Evolutionary conservation across 306 rosid genomes (phyloP), one percentile per base, ranked within the genome.

Genomic region (Fragaria nilgerrensis): DNA sequence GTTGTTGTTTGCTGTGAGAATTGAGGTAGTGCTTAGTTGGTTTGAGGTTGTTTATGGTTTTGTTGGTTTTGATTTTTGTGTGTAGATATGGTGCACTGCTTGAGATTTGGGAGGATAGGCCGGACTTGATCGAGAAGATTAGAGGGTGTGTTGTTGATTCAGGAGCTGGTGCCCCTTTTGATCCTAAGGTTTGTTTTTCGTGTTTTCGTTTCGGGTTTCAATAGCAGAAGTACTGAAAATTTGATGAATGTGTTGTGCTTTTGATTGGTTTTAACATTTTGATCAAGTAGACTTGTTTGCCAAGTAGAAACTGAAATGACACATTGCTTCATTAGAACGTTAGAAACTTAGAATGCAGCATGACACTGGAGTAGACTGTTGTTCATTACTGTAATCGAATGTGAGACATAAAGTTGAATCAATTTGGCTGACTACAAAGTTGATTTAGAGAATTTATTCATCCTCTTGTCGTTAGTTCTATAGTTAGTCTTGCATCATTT

Each of bases 131-230:
- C 79, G 86, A 87, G 68, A 92, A 86, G 91, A 85, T 92, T 62
- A 90, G 83, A 75, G 98, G 93, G 59, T 89, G 93, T 86, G 73
- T 92, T 75, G 85, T 92, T 84, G 97, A 92, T 90, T 95, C 98
- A 4, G 97, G 97, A 48, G 98, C 92, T 22, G 98, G 88, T 0
- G 96, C 82, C 5, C 97, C 97, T 15, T 92, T 87, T 80, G 81
- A 87, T 89, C 96, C 97, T 17, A 85, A 92, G 97, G 97, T 95
- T 65, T 66, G 72, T 23, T 45, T 7, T n/a, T 52, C 37, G 52
- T 5, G 16, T 10, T 67, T 62, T 65, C 0, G 23, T 73, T 29
- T 25, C 7, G 1, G 41, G 41, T 41, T 41, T 41, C 9, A 41
- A 41, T 41, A 6, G 10, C 44, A 7, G 7, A 41, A 41, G 44